Evolutionary conservation across 495 filamentous ascomycete genomes (phyloP).

Genomic region (Trypethelium eluteriae): DNA sequence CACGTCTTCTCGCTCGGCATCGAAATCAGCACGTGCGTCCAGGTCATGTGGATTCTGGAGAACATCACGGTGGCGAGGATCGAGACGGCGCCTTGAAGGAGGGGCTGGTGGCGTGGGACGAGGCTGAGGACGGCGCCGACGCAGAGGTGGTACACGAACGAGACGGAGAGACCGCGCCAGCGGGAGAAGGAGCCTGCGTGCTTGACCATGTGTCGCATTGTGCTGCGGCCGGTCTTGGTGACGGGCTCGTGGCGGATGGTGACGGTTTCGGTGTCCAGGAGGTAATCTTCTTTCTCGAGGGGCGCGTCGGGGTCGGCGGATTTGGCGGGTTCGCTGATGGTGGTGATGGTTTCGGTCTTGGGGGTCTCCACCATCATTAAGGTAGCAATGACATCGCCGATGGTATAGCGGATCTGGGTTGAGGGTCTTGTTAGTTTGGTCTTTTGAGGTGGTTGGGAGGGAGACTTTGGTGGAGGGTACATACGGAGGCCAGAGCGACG

Average conservation of each 20-base stretch:
- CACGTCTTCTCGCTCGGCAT: slow-evolving; percentile 45
- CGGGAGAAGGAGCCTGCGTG: slow-evolving; percentile 48
- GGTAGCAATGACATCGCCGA: slow-evolving; percentile 50
- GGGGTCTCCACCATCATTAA: slow-evolving; percentile 57
- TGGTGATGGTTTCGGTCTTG: slow-evolving; percentile 52
- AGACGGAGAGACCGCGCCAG: slow-evolving; percentile 51
- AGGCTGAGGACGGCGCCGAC: slow-evolving; percentile 27
- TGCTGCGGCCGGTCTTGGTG: slow-evolving; percentile 50
- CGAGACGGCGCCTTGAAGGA: slow-evolving; percentile 34
- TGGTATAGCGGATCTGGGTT: slow-evolving; percentile 49
- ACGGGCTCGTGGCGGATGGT: slow-evolving; percentile 43
- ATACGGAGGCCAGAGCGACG: slow-evolving; percentile 26
- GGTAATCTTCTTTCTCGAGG: slow-evolving; percentile 25
- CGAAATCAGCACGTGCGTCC: slow-evolving; percentile 57
- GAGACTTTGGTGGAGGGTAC: not conserved
- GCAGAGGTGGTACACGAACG: slow-evolving; percentile 34
- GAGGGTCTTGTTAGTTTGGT: too few species aligned
- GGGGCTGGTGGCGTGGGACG: slow-evolving; percentile 29
- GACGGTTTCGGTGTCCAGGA: slow-evolving; percentile 23
- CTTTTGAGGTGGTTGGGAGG: not conserved
- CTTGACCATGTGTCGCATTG: slow-evolving; percentile 50
- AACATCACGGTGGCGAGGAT: slow-evolving; percentile 40
- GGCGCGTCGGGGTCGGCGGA: slow-evolving; percentile 23
- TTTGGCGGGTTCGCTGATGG: slow-evolving; percentile 45
- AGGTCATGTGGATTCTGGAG: slow-evolving; percentile 47